A percentile compares a stretch with the other conserved stretches of the same genome.
Conservation (phyloP, 2,329 filamentous ascomycete species). For the Periconia sp. region DNA sequence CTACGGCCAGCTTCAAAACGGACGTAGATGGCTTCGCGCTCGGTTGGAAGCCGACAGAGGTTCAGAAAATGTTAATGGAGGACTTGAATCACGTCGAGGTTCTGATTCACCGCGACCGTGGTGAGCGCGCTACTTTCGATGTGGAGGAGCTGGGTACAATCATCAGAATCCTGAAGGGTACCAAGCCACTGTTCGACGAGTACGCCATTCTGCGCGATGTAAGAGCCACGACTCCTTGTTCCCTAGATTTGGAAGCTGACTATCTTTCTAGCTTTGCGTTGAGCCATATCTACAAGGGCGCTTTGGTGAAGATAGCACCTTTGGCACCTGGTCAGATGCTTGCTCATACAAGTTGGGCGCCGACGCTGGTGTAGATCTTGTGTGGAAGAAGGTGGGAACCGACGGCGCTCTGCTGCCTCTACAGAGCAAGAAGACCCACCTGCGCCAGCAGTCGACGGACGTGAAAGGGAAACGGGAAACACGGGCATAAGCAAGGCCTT, state of each 20-base stretch:
- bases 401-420: not conserved
- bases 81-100: not conserved
- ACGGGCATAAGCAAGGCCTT: not conserved
- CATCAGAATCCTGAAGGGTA: not conserved
- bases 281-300: not conserved
- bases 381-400: not conserved
- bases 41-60: not conserved
- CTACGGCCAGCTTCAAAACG: not conserved
- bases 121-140: not conserved
- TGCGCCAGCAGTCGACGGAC: not conserved
- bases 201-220: not conserved
- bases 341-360: not conserved
- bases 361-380: not conserved
- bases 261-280: not conserved
- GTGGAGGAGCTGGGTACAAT: not conserved
- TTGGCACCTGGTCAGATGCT: constrained; percentile 3
- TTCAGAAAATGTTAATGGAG: not conserved
- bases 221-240: not conserved
- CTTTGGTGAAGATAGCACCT: not conserved
- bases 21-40: not conserved
- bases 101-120: not conserved
- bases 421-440: not conserved
- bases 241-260: not conserved
- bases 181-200: constrained; percentile 7
- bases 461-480: not conserved